Percentiles rank a stretch among this genome's conserved stretches.
Evolutionary conservation across 768 basidiomycete species (phyloP).

Genomic region (Rhizopogon vulgaris): DNA sequence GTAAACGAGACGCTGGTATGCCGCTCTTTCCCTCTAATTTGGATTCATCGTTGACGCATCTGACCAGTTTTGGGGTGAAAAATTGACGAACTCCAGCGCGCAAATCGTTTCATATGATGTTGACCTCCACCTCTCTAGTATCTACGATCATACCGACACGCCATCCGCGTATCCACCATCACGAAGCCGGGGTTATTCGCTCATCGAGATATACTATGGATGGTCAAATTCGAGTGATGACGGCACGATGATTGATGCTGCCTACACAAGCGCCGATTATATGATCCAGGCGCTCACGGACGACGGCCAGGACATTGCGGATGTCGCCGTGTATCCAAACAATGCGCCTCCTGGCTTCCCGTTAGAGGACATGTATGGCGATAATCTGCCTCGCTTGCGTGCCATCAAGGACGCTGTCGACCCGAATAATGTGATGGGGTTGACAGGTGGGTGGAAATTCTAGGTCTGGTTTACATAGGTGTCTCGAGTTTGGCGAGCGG

Average conservation of each 20-base stretch:
- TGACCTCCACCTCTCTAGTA: constrained; percentile 41
- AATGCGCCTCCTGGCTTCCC: not conserved
- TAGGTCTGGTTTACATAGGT: no score
- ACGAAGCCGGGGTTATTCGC: constrained; percentile 13
- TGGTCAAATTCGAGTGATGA: not conserved
- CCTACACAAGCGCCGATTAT: not conserved
- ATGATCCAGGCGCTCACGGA: not conserved
- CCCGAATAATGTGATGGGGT: constrained; percentile 56
- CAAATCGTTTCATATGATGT: constrained; percentile 19
- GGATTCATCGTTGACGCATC: not conserved
- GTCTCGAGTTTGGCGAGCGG: no score
- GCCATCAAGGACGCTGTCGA: constrained; percentile 42
- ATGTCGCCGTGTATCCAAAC: not conserved
- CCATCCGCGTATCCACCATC: constrained; percentile 39
- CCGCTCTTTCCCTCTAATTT: not conserved
- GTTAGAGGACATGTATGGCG: not conserved
- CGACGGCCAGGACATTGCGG: not conserved
- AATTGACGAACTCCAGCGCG: not conserved
- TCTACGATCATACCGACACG: constrained; percentile 30
- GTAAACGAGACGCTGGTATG: not conserved
- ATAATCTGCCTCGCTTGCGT: constrained; percentile 17
- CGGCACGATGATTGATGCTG: not conserved
- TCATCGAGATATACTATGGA: not conserved
- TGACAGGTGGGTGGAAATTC: constrained; percentile 63
- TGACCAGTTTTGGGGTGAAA: not conserved